Conservation (phyloP, 345 rosid genomes). For the Pelargonium nanum region DNA sequence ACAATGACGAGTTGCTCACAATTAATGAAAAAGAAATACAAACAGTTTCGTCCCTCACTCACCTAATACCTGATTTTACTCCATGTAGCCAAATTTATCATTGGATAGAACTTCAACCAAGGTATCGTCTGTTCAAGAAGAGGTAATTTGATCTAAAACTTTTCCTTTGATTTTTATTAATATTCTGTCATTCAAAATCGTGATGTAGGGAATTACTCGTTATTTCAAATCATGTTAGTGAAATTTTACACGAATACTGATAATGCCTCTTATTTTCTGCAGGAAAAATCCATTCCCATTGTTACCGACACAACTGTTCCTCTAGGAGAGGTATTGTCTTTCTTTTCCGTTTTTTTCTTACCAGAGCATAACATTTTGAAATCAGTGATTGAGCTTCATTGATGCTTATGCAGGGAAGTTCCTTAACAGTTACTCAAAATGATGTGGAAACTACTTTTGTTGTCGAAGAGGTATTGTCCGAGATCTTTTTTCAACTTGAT, state of each 20-base stretch:
- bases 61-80: not conserved
- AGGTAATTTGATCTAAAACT: slow-evolving; percentile 20
- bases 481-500: not conserved
- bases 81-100: slow-evolving; percentile 26
- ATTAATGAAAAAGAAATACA: not conserved
- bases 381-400: not conserved
- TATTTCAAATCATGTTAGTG: not conserved
- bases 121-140: slow-evolving; percentile 8
- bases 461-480: not conserved
- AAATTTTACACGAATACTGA: not conserved
- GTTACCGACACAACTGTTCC: slow-evolving; percentile 2
- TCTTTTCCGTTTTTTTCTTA: not conserved
- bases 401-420: slow-evolving; percentile 6
- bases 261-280: slow-evolving; percentile 7
- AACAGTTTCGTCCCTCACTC: not conserved
- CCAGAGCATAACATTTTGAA: not conserved
- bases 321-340: slow-evolving; percentile 13
- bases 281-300: slow-evolving; percentile 19
- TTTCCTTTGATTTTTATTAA: not conserved
- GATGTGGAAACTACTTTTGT: not conserved
- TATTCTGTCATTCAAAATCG: too few relatives aligned
- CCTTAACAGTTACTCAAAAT: not conserved
- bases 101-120: slow-evolving; percentile 16
- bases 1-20: too few relatives aligned
- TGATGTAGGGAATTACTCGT: not conserved